These are phyloP conservation scores for Metschnikowia sp. DNA, from an alignment of 805 yeast genomes.

Conservation along the genomic window DNA sequence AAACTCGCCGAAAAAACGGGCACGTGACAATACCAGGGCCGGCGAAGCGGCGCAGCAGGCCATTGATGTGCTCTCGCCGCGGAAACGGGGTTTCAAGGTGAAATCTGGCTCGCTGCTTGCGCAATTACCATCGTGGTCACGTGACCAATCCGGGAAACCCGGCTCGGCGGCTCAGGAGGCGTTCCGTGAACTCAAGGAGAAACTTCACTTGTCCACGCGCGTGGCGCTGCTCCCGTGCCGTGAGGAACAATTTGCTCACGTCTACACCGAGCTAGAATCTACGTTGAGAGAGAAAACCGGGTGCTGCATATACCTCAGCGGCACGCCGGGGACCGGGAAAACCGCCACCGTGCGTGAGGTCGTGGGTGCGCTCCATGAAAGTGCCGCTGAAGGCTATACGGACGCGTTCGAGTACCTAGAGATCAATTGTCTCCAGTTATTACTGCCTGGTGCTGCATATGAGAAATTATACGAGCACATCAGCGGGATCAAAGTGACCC, in stretches of 20 bases:
- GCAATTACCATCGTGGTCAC: conserved; percentile 21
- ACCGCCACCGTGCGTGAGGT: conserved; percentile 92
- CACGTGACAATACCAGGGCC: not conserved
- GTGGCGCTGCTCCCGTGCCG: conserved; percentile 72
- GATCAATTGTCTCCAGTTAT: conserved; percentile 84
- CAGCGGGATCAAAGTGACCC: conserved; percentile 51
- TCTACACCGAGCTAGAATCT: conserved; percentile 65
- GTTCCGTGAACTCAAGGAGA: conserved; percentile 37
- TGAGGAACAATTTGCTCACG: conserved; percentile 72
- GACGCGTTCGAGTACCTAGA: conserved; percentile 69
- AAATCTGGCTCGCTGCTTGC: conserved; percentile 20
- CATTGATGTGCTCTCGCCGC: conserved; percentile 19
- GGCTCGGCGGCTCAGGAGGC: conserved; percentile 22
- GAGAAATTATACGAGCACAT: conserved; percentile 79
- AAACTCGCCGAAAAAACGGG: not conserved
- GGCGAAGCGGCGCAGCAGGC: conserved; percentile 15
- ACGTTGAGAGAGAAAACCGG: conserved; percentile 73
- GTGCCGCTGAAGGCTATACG: conserved; percentile 24
- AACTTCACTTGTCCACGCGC: conserved; percentile 44
- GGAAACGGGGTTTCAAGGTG: conserved; percentile 24
- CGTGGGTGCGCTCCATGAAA: conserved; percentile 57
- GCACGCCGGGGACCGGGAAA: conserved; percentile 98
- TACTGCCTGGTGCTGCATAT: conserved; percentile 77
- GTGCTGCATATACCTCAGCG: conserved; percentile 84
- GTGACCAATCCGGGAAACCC: conserved; percentile 3